These are phyloP conservation scores for Yamadazyma phyllophila DNA, from an alignment of 805 yeast species.

Conservation along the genomic window DNA sequence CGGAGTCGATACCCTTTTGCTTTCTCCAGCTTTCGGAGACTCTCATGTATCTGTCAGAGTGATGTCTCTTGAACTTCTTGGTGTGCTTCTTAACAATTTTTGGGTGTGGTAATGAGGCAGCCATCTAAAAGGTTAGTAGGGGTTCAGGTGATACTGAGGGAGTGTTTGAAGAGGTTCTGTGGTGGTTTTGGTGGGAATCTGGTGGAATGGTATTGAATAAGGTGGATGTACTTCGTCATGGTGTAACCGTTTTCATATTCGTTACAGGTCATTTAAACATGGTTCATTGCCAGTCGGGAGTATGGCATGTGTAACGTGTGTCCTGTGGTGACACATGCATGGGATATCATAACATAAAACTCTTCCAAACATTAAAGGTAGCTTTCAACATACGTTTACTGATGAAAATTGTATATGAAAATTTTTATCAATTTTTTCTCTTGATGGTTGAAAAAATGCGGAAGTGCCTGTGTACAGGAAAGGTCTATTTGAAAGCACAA, in stretches of 20 bases:
- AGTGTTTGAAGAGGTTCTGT: neutral
- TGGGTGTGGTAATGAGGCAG: conserved; percentile 97
- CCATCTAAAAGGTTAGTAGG: conserved; percentile 48
- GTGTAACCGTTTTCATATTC: too few species aligned
- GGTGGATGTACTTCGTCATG: neutral
- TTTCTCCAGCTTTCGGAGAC: conserved; percentile 99
- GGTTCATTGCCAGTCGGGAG: too few species aligned
- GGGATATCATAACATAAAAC: too few species aligned
- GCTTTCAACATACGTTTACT: conserved; percentile 6
- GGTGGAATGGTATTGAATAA: neutral
- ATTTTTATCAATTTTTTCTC: conserved; percentile 9
- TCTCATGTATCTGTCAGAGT: conserved; percentile 99
- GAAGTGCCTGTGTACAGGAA: conserved; percentile 5
- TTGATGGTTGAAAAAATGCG: conserved; percentile 4
- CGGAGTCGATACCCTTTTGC: conserved; percentile 99
- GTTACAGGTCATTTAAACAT: too few species aligned
- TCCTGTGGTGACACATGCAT: too few species aligned
- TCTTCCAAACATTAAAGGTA: neutral
- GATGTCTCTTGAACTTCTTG: conserved; percentile 99
- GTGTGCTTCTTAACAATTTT: conserved; percentile 99
- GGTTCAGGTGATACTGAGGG: neutral
- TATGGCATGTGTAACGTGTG: too few species aligned
- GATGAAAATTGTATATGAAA: conserved; percentile 12
- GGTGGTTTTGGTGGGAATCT: neutral
- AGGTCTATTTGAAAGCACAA: neutral